These are phyloP conservation scores for Amoebophrya sp. DNA, from an alignment of 169 alveolate genomes.

Conservation along the genomic window DNA sequence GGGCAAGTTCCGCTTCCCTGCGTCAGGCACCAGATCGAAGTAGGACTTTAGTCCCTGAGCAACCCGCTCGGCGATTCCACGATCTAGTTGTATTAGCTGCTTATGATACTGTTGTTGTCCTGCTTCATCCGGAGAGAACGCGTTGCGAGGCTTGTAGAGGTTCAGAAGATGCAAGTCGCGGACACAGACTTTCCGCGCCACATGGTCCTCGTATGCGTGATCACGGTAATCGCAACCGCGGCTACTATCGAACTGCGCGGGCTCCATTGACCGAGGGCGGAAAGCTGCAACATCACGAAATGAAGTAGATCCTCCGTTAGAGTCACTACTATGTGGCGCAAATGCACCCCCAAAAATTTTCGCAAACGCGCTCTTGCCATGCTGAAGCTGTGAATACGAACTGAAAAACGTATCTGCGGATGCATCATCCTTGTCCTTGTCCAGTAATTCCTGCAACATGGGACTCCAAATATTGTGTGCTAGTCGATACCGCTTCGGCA, in stretches of 20 bases:
- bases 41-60: not conserved
- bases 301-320: not conserved
- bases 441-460: no score
- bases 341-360: not conserved
- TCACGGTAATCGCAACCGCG: not conserved
- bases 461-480: no score
- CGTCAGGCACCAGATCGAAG: no score
- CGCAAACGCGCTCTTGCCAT: not conserved
- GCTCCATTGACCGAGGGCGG: not conserved
- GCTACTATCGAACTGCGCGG: not conserved
- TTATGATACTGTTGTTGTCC: no score
- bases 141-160: not conserved
- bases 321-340: not conserved
- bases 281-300: not conserved
- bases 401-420: not conserved
- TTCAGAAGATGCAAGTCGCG: not conserved
- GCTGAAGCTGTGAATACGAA: not conserved
- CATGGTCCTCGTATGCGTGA: not conserved
- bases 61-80: not conserved
- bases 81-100: no score
- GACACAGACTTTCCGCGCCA: not conserved
- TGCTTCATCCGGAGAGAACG: not conserved
- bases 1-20: no score
- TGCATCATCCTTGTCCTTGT: not conserved
- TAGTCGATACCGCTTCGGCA: no score